These are phyloP conservation scores for Aquilaria yunnanensis DNA, from an alignment of 345 rosid genomes.

Conservation along the genomic window DNA sequence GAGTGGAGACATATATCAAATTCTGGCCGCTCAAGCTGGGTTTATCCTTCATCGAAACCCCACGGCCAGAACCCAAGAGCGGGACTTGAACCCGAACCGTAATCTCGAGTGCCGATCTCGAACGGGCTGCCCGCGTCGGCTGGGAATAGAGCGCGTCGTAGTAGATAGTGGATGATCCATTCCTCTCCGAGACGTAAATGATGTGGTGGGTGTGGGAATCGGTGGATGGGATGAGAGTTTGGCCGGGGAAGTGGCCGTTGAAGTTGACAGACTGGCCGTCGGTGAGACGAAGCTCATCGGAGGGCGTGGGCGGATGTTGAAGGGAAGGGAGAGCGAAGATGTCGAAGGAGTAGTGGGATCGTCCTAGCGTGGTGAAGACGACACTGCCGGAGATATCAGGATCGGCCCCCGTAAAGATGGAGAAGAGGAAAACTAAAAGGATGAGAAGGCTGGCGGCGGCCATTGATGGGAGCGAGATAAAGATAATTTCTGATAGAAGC, in stretches of 20 bases:
- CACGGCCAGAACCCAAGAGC: conserved; percentile 24
- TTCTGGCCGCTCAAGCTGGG: conserved; percentile 49
- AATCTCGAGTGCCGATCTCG: conserved; percentile 38
- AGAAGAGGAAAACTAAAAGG: too few relatives aligned
- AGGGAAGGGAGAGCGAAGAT: conserved; percentile 46
- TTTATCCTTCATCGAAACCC: conserved; percentile 68
- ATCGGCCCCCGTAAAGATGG: conserved; percentile 10
- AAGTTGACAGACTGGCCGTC: conserved; percentile 71
- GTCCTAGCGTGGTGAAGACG: conserved; percentile 64
- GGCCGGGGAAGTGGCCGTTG: conserved; percentile 64
- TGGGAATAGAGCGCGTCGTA: conserved; percentile 40
- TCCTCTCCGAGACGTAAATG: conserved; percentile 72
- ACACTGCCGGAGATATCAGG: conserved; percentile 33
- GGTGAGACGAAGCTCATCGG: conserved; percentile 51
- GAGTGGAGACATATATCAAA: conserved; percentile 74
- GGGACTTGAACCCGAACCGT: conserved; percentile 44
- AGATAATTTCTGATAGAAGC: too few relatives aligned
- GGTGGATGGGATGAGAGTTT: conserved; percentile 17
- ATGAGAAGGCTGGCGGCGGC: too few relatives aligned
- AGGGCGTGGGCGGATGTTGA: conserved; percentile 16
- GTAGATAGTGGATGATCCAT: conserved; percentile 53
- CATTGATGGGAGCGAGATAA: too few relatives aligned
- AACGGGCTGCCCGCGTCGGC: conserved; percentile 7
- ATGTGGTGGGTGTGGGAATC: conserved; percentile 24
- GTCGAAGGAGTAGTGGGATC: conserved; percentile 62